Evolutionary conservation across 768 basidiomycete genomes (phyloP).

Genomic region (Krasilnikovozyma curviuscula): DNA sequence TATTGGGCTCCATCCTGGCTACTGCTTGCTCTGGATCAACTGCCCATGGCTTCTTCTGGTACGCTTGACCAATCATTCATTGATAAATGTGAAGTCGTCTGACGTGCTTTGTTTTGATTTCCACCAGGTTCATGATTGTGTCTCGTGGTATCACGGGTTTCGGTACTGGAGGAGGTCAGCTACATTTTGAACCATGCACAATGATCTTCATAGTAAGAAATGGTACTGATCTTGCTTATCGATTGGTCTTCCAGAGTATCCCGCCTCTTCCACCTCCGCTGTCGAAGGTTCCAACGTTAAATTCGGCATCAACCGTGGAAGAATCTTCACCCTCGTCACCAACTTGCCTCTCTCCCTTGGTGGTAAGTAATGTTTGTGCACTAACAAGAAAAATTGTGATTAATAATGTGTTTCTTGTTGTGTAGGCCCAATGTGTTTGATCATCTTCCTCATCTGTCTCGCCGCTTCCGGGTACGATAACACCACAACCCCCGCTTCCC

Average conservation of each 20-base stretch:
- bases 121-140: conserved; percentile 49
- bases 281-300: conserved; percentile 57
- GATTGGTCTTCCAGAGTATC: no score
- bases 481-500: conserved; percentile 30
- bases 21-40: conserved; percentile 48
- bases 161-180: conserved; percentile 28
- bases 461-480: conserved; percentile 45
- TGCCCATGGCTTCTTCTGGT: conserved; percentile 47
- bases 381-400: no score
- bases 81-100: no score
- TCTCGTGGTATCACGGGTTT: conserved; percentile 52
- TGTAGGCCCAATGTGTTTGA: not conserved
- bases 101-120: no score
- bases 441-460: conserved; percentile 47
- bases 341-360: conserved; percentile 43
- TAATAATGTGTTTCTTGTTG: conserved; percentile 2
- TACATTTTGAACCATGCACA: no score
- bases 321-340: conserved; percentile 57
- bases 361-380: not conserved
- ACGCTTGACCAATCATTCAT: no score
- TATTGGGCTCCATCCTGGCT: conserved; percentile 45
- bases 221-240: no score
- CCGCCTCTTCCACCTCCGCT: conserved; percentile 48
- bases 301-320: conserved; percentile 40
- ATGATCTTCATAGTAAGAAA: no score